Evolutionary conservation across 2,329 filamentous ascomycete species (phyloP).

Genomic region (Apiospora phragmitis): DNA sequence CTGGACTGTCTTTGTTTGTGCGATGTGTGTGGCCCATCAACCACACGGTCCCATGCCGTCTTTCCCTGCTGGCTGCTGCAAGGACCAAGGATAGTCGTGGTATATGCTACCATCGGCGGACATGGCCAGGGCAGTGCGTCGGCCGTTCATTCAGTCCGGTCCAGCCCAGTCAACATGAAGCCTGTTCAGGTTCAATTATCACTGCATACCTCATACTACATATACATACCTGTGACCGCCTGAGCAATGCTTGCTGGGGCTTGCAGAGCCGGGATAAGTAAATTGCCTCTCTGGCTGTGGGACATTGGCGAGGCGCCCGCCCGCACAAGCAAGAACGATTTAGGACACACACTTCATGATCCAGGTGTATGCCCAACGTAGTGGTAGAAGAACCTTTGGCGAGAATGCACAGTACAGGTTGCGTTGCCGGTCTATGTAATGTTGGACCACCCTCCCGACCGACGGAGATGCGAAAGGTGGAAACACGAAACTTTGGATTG

Average conservation of each 20-base stretch:
- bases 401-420: background rate
- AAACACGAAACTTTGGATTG: slow-evolving; percentile 4
- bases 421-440: background rate
- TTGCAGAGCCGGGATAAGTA: slow-evolving; percentile 2
- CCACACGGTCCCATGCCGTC: background rate
- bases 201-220: background rate
- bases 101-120: slow-evolving; percentile 6
- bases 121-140: slow-evolving; percentile 4
- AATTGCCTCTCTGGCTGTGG: slow-evolving; percentile 2
- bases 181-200: background rate
- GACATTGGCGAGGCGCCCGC: slow-evolving; percentile 4
- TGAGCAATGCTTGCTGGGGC: background rate
- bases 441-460: background rate
- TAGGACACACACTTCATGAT: background rate
- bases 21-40: background rate
- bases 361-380: background rate
- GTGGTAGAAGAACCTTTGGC: background rate
- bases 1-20: background rate
- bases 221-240: slow-evolving; percentile 4
- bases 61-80: background rate
- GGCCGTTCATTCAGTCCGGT: background rate
- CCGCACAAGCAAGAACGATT: background rate
- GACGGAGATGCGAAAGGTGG: background rate
- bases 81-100: background rate
- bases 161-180: background rate